Evolutionary conservation across 352 stramenopile genomes (phyloP), one percentile per base, ranked within the genome.

Genomic region (Blastocystis sp.): DNA sequence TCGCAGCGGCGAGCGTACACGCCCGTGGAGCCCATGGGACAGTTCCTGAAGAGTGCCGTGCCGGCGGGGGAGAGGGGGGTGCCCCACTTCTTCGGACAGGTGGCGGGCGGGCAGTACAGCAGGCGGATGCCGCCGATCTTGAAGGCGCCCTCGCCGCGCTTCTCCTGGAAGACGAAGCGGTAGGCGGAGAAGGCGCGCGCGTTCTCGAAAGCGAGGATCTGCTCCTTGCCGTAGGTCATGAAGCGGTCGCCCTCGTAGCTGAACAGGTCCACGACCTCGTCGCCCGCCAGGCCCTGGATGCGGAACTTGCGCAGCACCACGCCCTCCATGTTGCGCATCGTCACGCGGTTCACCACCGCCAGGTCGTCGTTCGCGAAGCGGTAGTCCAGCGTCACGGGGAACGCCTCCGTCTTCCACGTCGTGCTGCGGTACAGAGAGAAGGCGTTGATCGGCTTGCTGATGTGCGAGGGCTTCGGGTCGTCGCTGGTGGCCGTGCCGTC

Each of bases 31-130:
- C 66, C 66, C 66, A 76, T 40, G 52, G 38, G 66, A 76, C 66
- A 76, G 2, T 57, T 76, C 38, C 60, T 48, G 48, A 57, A 42
- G 24, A 28, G 40, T 0, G 11, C 10, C 48, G 19, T 45, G 48
- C 66, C 38, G 1, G 40, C 54, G 1, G 48, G 10, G 0, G 52
- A 45, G 11, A 38, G 11, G 14, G 40, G 28, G 42, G 52, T 17
- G 28, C 66, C 40, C 19, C 42, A 52, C 66, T 76, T 48, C 48
- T 76, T 76, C 38, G 48, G 48, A 11, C 66, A 76, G 42, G 38
- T 17, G 10, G 54, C 6, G 2, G 21, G 28, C 10, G 48, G 21
- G 19, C 6, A 28, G 11, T 57, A 34, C n/a, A 34, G 21, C 40
- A 76, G 28, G 9, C 66, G 66, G 19, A 76, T 76, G 42, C 54